phyloP scores from a whole-genome alignment of 371 early-diverging fungal species.

The Apophysomyces sp. region DNA sequence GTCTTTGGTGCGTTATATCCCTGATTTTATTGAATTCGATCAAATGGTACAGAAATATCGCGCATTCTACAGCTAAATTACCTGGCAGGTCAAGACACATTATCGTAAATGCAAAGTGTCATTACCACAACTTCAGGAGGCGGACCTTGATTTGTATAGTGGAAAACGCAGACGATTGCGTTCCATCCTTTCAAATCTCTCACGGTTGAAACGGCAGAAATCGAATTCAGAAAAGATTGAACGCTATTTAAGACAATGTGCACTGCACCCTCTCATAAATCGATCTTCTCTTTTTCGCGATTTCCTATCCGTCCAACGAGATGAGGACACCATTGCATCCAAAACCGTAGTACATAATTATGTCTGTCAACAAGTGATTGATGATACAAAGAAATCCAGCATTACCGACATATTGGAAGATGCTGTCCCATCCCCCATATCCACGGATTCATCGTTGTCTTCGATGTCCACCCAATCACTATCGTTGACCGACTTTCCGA shows the following conservation, averaged over 20 bases:
- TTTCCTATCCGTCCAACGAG: constrained; percentile 44
- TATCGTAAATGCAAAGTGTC: constrained; percentile 31
- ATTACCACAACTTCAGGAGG: constrained; percentile 12
- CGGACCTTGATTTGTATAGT: constrained; percentile 13
- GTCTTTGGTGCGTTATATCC: constrained; percentile 53
- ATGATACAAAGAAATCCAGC: not conserved
- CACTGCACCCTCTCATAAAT: constrained; percentile 29
- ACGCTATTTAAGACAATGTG: constrained; percentile 37
- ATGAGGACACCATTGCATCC: constrained; percentile 33
- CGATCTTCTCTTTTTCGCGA: constrained; percentile 45
- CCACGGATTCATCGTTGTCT: not conserved
- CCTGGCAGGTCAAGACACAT: constrained; percentile 24
- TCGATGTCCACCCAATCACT: not conserved
- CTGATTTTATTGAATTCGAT: constrained; percentile 62
- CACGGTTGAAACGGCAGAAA: constrained; percentile 19
- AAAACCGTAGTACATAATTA: constrained; percentile 23
- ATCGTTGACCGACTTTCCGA: not conserved
- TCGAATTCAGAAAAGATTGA: constrained; percentile 48
- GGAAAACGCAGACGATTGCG: constrained; percentile 17
- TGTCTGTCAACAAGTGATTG: constrained; percentile 16
- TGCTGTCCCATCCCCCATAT: not conserved
- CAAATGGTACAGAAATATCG: constrained; percentile 39
- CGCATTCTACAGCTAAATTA: not conserved
- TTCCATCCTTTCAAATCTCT: constrained; percentile 21
- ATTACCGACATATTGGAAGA: not conserved